Percentiles rank a stretch among this genome's conserved stretches.
phyloP scores from a whole-genome alignment of 176 grass and related monocot species.

The Raddia guianensis region DNA sequence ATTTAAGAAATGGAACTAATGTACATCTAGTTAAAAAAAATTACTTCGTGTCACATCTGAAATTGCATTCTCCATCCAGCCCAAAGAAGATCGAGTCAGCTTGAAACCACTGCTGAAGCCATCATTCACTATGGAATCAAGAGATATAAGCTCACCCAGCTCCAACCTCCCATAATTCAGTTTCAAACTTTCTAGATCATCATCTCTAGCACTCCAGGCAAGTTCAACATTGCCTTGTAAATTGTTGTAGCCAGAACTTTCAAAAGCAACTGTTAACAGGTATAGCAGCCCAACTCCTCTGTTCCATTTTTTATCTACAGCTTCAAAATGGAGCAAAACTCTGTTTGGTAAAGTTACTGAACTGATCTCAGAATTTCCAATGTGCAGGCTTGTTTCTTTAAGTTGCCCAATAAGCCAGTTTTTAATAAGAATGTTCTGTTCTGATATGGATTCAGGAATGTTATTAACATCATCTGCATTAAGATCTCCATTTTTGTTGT shows the following conservation, averaged over 20 bases:
- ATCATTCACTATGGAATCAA: conserved; percentile 54
- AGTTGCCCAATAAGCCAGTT: conserved; percentile 79
- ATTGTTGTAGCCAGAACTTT: conserved; percentile 46
- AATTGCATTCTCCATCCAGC: conserved; percentile 87
- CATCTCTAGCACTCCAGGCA: conserved; percentile 42
- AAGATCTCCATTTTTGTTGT: conserved; percentile 48
- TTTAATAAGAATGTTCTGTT: conserved; percentile 69
- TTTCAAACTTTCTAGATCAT: conserved; percentile 60
- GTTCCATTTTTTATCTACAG: conserved; percentile 51
- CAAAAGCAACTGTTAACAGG: conserved; percentile 63
- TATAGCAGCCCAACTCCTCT: conserved; percentile 62
- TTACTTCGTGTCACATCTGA: conserved; percentile 80
- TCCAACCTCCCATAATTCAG: conserved; percentile 62
- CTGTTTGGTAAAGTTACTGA: conserved; percentile 66
- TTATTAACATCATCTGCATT: conserved; percentile 46
- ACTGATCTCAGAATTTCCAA: conserved; percentile 44
- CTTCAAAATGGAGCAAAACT: conserved; percentile 87
- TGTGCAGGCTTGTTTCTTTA: conserved; percentile 57
- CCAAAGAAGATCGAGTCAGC: conserved; percentile 69
- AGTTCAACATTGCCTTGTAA: conserved; percentile 63
- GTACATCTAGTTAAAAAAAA: conserved; percentile 15
- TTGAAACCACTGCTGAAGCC: conserved; percentile 51
- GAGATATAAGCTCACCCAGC: conserved; percentile 64
- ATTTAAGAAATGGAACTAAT: conserved; percentile 11
- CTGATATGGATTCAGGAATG: conserved; percentile 47